phyloP scores from a whole-genome alignment of 2,329 filamentous ascomycete species.

The Colletotrichum sp. region DNA sequence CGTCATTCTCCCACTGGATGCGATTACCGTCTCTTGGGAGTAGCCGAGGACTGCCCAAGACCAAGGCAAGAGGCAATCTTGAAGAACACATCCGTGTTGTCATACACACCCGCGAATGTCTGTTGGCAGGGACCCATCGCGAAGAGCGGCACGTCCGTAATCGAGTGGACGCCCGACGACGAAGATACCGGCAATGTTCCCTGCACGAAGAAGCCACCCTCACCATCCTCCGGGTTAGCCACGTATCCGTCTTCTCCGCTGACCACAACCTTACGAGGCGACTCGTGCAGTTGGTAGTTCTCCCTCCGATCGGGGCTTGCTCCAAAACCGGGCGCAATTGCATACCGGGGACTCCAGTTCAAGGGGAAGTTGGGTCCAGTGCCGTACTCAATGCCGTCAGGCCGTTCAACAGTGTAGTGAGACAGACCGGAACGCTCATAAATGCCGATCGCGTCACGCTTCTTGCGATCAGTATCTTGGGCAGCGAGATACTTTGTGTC shows the following conservation, averaged over 20 bases:
- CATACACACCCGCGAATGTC: conserved; percentile 73
- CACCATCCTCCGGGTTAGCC: conserved; percentile 70
- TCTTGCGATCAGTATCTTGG: conserved; percentile 69
- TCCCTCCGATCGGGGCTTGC: conserved; percentile 80
- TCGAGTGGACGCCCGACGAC: conserved; percentile 74
- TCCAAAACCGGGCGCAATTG: conserved; percentile 73
- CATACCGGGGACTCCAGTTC: conserved; percentile 88
- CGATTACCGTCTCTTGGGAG: neutral
- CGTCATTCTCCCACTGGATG: fast-evolving
- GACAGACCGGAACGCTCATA: conserved; percentile 77
- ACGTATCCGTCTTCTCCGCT: conserved; percentile 64
- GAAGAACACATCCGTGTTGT: conserved; percentile 76
- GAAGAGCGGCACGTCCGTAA: conserved; percentile 81
- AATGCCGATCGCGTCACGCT: conserved; percentile 75
- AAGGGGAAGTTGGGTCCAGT: conserved; percentile 78
- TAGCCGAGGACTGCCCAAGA: conserved; percentile 36
- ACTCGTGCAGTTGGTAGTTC: conserved; percentile 73
- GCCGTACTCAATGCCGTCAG: conserved; percentile 68
- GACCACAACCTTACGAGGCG: conserved; percentile 61
- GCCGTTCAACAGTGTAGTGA: conserved; percentile 69
- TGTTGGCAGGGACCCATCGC: conserved; percentile 81
- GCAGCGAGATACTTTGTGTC: conserved; percentile 78
- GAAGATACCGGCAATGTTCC: conserved; percentile 72
- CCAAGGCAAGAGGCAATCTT: conserved; percentile 74
- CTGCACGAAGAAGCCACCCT: conserved; percentile 74